Evolutionary conservation across 805 yeast species (phyloP).

Genomic region (Torulaspora maleeae): DNA sequence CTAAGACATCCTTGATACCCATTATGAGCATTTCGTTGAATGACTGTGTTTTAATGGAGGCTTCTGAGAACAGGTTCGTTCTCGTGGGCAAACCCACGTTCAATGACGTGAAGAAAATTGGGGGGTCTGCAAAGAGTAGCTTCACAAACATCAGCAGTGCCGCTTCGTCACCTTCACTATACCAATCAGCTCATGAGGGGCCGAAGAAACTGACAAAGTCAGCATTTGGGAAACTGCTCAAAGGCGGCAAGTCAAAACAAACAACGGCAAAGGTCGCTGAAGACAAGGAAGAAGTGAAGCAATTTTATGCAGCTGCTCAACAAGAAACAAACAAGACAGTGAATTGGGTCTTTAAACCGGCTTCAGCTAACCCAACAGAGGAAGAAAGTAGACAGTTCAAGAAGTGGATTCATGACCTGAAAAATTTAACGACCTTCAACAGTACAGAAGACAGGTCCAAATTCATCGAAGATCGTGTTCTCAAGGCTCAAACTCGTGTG

Average conservation of each 20-base stretch:
- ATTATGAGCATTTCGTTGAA: constrained; percentile 40
- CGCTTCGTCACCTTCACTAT: constrained; percentile 4
- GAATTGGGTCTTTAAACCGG: constrained; percentile 30
- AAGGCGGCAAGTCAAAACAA: constrained; percentile 15
- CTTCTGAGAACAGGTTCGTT: constrained; percentile 39
- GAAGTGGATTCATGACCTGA: constrained; percentile 54
- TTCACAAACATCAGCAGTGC: constrained; percentile 15
- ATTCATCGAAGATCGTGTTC: constrained; percentile 38
- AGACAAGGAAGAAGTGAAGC: constrained; percentile 9
- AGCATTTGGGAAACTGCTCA: constrained; percentile 21
- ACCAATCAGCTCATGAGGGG: constrained; percentile 12
- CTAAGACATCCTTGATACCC: constrained; percentile 48
- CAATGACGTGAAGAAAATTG: constrained; percentile 21
- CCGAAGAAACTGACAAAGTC: constrained; percentile 20
- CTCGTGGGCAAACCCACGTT: constrained; percentile 35
- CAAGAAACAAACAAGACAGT: constrained; percentile 18
- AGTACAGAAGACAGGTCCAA: constrained; percentile 48
- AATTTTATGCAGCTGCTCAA: constrained; percentile 13
- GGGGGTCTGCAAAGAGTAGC: constrained; percentile 28
- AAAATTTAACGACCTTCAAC: constrained; percentile 47
- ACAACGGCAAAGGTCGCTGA: constrained; percentile 4
- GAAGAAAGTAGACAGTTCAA: constrained; percentile 40
- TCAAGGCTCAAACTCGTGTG: constrained; percentile 21
- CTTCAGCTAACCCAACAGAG: constrained; percentile 39
- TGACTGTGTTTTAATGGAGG: constrained; percentile 32